Evolutionary conservation across 73 alveolate species (phyloP), one percentile per base, ranked within the genome.

Genomic region (Paramecium primaurelia): DNA sequence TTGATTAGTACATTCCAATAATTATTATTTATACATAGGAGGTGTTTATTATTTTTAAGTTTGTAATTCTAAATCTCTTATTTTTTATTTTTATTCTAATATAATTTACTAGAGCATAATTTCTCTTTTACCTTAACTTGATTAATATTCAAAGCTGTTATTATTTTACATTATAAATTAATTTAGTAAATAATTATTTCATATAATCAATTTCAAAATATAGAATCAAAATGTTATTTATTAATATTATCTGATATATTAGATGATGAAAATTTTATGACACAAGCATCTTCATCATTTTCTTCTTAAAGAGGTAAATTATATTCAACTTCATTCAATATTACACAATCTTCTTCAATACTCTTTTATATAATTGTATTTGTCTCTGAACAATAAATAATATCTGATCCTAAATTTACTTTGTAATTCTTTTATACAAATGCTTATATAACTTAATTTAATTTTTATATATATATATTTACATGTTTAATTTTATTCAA

Each of bases 101-200:
- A 80, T 80, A 14, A 80, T 80, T 80, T 80, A 80, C 16, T 80
- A 36, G 26, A 80, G 58, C 71, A 47, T 80, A 40, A 20, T 20
- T 47, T 80, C 91, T 25, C 91, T 80, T 80, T 80, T 42, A 25
- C 18, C 49, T 80, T 80, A 16, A 44, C 28, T 40, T 10, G 91
- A 44, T 42, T 40, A 45, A 14, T 80, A 80, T 22, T 80, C 91
- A 11, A 40, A 80, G 91, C 91, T 80, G 91, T 80, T 80, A 80
- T 80, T 80, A 42, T 54, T 54, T 54, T 54, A 54, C 69, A 54
- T 54, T 54, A 54, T 40, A 40, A 40, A 40, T 40, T 40, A 40
- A 40, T 40, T 40, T 12, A 54, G 69, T 54, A 54, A 54, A 54
- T 54, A 7, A 54, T 54, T 16, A 54, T 54, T 54, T 7, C 32